Conservation (phyloP, 768 basidiomycete species). For the Auricularia sp. region DNA sequence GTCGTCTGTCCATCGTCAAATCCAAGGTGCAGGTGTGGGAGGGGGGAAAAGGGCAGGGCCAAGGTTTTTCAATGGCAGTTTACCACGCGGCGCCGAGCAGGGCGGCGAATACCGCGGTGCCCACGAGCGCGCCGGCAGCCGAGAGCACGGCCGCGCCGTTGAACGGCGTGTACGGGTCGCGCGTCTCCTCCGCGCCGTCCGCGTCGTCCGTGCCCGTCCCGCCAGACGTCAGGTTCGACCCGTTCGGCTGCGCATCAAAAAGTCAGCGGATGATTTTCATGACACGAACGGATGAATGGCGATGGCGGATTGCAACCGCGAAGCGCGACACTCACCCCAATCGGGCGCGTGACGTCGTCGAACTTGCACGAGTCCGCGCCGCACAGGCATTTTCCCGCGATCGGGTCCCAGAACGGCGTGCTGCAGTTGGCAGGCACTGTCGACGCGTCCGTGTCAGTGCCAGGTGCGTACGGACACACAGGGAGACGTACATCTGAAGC, state of each 20-base stretch:
- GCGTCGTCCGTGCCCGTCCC: conserved; percentile 33
- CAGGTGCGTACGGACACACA: not conserved
- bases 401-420: conserved; percentile 75
- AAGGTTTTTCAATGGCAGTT: conserved; percentile 8
- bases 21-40: too few relatives aligned
- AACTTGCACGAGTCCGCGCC: conserved; percentile 48
- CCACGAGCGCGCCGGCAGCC: conserved; percentile 14
- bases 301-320: not conserved
- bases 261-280: conserved; percentile 5
- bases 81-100: conserved; percentile 24
- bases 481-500: conserved; percentile 44
- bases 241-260: conserved; percentile 40
- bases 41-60: conserved; percentile 6
- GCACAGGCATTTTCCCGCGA: conserved; percentile 56
- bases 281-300: not conserved
- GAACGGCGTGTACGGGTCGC: conserved; percentile 39
- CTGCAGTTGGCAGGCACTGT: conserved; percentile 62
- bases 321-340: conserved; percentile 39
- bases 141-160: conserved; percentile 25
- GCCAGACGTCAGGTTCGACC: conserved; percentile 59
- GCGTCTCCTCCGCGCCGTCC: conserved; percentile 14
- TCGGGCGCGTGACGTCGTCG: conserved; percentile 49
- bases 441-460: not conserved
- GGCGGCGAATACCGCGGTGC: conserved; percentile 29
- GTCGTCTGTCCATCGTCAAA: too few relatives aligned